Percentiles rank a stretch among this genome's conserved stretches.
Conservation (phyloP, 176 grass and related monocot genomes). For the Triticum turgidum region DNA sequence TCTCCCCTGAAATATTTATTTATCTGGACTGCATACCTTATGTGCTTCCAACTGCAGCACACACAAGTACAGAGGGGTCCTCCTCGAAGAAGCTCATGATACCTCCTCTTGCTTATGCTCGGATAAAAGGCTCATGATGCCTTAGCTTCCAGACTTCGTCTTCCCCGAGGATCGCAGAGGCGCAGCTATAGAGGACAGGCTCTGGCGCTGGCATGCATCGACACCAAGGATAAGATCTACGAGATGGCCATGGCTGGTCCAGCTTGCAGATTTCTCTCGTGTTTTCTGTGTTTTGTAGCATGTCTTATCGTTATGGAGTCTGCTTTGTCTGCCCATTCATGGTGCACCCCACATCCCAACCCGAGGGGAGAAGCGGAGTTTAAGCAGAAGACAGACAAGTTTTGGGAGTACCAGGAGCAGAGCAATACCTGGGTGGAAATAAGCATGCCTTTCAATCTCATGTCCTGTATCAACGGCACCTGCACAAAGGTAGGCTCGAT, state of each 20-base stretch:
- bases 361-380: slow-evolving; percentile 57
- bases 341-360: slow-evolving; percentile 37
- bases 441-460: slow-evolving; percentile 75
- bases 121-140: slow-evolving; percentile 24
- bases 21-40: slow-evolving; percentile 31
- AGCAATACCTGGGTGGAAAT: slow-evolving; percentile 94
- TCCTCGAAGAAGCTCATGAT: slow-evolving; percentile 33
- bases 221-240: slow-evolving; percentile 36
- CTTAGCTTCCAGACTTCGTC: slow-evolving; percentile 34
- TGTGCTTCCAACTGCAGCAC: slow-evolving; percentile 24
- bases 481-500: slow-evolving; percentile 92
- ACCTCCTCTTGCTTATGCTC: slow-evolving; percentile 27
- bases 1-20: slow-evolving; percentile 15
- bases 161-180: slow-evolving; percentile 12
- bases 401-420: slow-evolving; percentile 87
- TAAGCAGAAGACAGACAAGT: slow-evolving; percentile 77
- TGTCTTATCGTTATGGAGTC: slow-evolving; percentile 35
- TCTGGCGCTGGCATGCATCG: slow-evolving; percentile 18
- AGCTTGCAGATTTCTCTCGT: slow-evolving; percentile 34
- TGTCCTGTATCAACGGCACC: slow-evolving; percentile 79
- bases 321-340: slow-evolving; percentile 58
- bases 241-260: slow-evolving; percentile 33
- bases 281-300: slow-evolving; percentile 32
- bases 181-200: slow-evolving; percentile 21
- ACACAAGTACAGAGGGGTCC: slow-evolving; percentile 28